phyloP scores from a whole-genome alignment of 2,329 filamentous ascomycete genomes.

The Ascochyta clinopodiicola region DNA sequence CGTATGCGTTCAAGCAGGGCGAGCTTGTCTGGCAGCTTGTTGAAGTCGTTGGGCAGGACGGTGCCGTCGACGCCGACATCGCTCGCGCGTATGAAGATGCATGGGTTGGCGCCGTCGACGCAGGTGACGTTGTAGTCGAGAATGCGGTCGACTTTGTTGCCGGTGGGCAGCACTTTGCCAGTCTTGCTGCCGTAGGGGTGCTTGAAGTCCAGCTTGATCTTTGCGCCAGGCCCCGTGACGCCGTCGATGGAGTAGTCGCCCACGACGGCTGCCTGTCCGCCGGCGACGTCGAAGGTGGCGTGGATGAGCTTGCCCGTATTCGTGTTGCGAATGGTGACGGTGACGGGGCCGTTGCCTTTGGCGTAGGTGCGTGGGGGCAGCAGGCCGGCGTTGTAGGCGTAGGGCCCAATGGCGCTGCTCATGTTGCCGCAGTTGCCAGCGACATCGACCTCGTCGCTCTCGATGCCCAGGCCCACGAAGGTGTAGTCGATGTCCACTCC shows the following conservation, averaged over 20 bases:
- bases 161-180: constrained; percentile 66
- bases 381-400: constrained; percentile 64
- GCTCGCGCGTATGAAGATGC: constrained; percentile 64
- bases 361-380: constrained; percentile 44
- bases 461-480: constrained; percentile 72
- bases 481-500: constrained; percentile 69
- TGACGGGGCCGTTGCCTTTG: constrained; percentile 47
- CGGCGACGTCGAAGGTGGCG: constrained; percentile 61
- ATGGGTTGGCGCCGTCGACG: constrained; percentile 70
- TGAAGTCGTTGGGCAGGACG: constrained; percentile 62
- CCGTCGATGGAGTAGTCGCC: constrained; percentile 70
- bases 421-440: constrained; percentile 81
- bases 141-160: constrained; percentile 60
- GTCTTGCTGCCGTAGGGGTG: constrained; percentile 70
- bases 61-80: constrained; percentile 60
- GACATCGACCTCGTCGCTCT: constrained; percentile 66
- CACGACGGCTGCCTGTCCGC: constrained; percentile 54
- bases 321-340: constrained; percentile 71
- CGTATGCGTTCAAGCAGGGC: constrained; percentile 64
- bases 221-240: constrained; percentile 64
- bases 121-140: constrained; percentile 61
- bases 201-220: constrained; percentile 66
- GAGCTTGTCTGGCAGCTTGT: constrained; percentile 57
- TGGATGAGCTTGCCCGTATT: constrained; percentile 72
- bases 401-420: constrained; percentile 72